Conservation (phyloP, 805 yeast species). For the Hanseniaspora vineae region DNA sequence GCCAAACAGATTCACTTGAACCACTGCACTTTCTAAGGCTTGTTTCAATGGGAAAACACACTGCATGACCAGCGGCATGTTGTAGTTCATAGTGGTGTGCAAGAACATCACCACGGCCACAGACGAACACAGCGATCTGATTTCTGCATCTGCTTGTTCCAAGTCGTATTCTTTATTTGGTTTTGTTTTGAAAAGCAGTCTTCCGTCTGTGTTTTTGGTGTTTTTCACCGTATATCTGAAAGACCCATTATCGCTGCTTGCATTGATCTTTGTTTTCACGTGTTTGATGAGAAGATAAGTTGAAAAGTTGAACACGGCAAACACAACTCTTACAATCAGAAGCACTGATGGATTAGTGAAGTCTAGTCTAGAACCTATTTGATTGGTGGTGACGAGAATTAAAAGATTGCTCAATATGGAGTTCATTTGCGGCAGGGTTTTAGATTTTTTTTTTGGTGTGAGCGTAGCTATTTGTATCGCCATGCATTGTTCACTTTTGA, state of each 20-base stretch:
- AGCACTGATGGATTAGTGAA: constrained; percentile 71
- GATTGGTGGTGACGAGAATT: constrained; percentile 94
- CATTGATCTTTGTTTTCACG: constrained; percentile 45
- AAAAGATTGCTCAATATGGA: constrained; percentile 78
- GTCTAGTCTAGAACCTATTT: constrained; percentile 76
- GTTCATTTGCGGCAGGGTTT: constrained; percentile 38
- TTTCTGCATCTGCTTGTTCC: constrained; percentile 64
- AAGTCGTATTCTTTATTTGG: constrained; percentile 93
- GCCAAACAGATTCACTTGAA: constrained; percentile 80
- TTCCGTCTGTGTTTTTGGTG: constrained; percentile 30
- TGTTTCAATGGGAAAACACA: constrained; percentile 80
- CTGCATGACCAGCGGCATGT: constrained; percentile 95
- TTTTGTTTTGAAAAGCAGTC: constrained; percentile 32
- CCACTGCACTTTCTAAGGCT: constrained; percentile 81
- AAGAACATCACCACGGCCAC: constrained; percentile 95
- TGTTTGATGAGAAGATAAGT: constrained; percentile 56
- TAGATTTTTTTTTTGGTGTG: background rate
- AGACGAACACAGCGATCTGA: constrained; percentile 77
- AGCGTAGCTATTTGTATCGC: background rate
- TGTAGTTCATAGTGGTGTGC: constrained; percentile 95
- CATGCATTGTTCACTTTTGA: too few species aligned
- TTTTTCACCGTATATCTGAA: constrained; percentile 78
- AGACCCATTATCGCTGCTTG: constrained; percentile 83
- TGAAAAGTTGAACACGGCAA: constrained; percentile 49
- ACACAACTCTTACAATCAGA: constrained; percentile 62